Percentiles rank a stretch among this genome's conserved stretches.
These are phyloP conservation scores for Coemansia sp. DNA, from an alignment of 192 early-diverging fungal species.

Conservation along the genomic window DNA sequence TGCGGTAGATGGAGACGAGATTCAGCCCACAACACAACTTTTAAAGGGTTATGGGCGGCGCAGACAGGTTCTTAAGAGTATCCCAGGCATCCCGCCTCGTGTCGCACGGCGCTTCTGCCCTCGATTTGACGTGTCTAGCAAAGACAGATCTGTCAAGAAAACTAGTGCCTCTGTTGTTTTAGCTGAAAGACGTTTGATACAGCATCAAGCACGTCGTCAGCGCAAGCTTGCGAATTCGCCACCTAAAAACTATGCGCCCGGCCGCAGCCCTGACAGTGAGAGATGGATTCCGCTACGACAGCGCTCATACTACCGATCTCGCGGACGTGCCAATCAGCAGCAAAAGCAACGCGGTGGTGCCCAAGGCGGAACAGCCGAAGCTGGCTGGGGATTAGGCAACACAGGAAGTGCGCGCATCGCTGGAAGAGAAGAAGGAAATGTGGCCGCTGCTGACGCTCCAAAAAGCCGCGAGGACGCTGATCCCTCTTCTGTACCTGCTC, in stretches of 20 bases:
- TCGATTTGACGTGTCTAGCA: not conserved
- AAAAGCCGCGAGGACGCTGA: not conserved
- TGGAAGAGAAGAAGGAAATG: conserved; percentile 5
- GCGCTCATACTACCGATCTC: conserved; percentile 51
- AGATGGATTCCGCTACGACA: conserved; percentile 52
- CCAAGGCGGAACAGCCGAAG: conserved; percentile 40
- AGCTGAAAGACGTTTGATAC: not conserved
- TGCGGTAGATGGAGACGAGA: not conserved
- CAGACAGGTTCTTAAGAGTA: conserved; percentile 1
- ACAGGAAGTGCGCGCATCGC: conserved; percentile 52
- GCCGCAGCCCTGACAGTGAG: conserved; percentile 36
- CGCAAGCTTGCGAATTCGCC: conserved; percentile 32
- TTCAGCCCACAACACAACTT: conserved; percentile 10
- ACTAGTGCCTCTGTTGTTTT: not conserved
- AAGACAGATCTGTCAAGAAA: not conserved
- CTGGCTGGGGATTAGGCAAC: conserved; percentile 42
- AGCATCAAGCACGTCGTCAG: conserved; percentile 26
- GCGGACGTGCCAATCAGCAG: conserved; percentile 25
- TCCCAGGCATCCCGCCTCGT: conserved; percentile 30
- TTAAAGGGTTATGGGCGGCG: conserved; percentile 26
- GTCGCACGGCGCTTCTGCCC: conserved; percentile 36
- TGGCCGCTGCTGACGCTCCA: not conserved
- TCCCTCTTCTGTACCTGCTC: not conserved
- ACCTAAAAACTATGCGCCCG: conserved; percentile 38
- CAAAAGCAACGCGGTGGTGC: conserved; percentile 33